Base-by-base conservation (phyloP, 202 grass and related monocot species). In the Miscanthus sacchariflorus region DNA sequence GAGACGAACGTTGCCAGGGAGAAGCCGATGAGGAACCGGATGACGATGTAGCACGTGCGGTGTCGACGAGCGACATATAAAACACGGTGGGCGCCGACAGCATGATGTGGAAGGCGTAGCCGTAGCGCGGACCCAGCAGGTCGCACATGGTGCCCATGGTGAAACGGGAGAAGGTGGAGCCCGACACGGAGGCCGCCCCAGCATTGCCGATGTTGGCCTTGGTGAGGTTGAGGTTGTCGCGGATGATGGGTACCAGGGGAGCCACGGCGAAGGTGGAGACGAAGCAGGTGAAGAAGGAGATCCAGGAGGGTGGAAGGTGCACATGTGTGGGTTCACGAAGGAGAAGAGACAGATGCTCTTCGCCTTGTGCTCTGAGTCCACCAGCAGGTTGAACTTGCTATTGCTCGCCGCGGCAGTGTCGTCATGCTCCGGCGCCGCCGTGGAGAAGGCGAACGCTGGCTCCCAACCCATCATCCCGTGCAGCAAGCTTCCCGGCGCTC, bases 311-410 rank as follows among this genome's bases (percentile, higher is more conserved):
- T 97, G 95, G 77, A 97, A 97, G 12, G 95, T 90, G 45, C 82
- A 90, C 95, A 97, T 94, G 86, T 97, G 95, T 0, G 94, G 95
- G 12, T 88, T 90, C 12, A 89, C 92, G 2, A 97, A 78, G 46
- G 95, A 97, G 23, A 97, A 76, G 69, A 97, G 86, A 25, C 83
- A 58, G 89, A 97, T 88, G 40, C 28, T 54, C 70, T 88, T 97
- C n/a, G 92, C 95, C 90, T 94, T 97, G 95, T 97, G 90, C 95
- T 97, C 95, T 0, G 95, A 91, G 87, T 97, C 92, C 19, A 97
- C 95, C 3, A 92, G 89, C 13, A 97, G 81, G 23, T 68, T 70
- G 81, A 97, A 97, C 86, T 84, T 88, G 72, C 30, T 33, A 33
- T 33, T 33, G 30, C 9, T 23, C 3, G 68, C 54, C 1, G 44